Evolutionary conservation across 1,284 basidiomycete genomes (phyloP).

Genomic region (Mrakiaceae sp.): DNA sequence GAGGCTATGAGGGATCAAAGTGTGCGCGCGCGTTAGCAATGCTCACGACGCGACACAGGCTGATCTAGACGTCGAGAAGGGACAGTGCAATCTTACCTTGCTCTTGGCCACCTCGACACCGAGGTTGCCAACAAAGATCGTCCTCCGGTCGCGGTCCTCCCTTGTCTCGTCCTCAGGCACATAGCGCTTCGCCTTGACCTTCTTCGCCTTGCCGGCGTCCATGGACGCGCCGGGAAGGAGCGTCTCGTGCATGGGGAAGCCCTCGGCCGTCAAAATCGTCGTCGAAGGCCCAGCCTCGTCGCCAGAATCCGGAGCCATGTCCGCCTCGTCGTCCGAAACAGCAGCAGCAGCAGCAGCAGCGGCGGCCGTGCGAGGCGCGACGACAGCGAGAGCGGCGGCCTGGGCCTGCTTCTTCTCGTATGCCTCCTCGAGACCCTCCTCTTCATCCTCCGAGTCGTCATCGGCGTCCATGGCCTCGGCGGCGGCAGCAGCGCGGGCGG

Average conservation of each 20-base stretch:
- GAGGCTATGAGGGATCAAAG: slow-evolving; percentile 29
- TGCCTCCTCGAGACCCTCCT: slow-evolving; percentile 18
- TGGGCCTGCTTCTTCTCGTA: slow-evolving; percentile 19
- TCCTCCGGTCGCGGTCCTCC: slow-evolving; percentile 61
- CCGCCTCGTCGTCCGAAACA: slow-evolving; percentile 17
- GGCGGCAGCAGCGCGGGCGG: slow-evolving; percentile 1
- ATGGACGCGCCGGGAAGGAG: slow-evolving; percentile 16
- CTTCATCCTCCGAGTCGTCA: slow-evolving; percentile 14
- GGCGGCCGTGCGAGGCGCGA: not conserved
- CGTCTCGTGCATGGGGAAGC: slow-evolving; percentile 27
- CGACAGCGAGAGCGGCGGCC: not conserved
- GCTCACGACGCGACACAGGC: too few relatives aligned
- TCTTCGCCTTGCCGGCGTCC: slow-evolving; percentile 18
- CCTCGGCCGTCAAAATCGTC: slow-evolving; percentile 18
- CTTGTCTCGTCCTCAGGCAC: slow-evolving; percentile 55
- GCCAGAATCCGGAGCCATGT: slow-evolving; percentile 19
- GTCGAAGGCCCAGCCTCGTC: slow-evolving; percentile 20
- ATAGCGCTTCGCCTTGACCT: slow-evolving; percentile 29
- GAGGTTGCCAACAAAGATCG: slow-evolving; percentile 89
- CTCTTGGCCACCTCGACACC: slow-evolving; percentile 61
- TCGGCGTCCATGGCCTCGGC: not conserved
- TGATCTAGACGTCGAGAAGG: not conserved
- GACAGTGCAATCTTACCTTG: slow-evolving; percentile 43
- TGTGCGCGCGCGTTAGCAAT: not conserved
- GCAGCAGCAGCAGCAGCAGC: not conserved